These are phyloP conservation scores for Fusarium foetens DNA, from an alignment of 2,329 filamentous ascomycete genomes.

Conservation along the genomic window DNA sequence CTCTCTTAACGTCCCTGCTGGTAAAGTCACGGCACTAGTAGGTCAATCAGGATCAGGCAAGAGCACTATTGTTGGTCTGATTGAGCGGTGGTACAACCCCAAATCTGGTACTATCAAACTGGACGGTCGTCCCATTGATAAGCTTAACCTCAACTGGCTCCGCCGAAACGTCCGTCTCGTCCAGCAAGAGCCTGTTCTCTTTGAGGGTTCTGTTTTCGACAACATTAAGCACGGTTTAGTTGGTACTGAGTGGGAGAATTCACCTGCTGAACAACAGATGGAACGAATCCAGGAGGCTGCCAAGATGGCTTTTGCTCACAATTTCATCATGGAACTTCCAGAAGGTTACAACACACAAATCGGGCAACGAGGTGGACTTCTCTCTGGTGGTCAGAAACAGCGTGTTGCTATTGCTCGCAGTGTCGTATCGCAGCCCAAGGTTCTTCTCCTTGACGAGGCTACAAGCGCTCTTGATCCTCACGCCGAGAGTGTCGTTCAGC, in stretches of 20 bases:
- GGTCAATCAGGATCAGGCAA: conserved; percentile 53
- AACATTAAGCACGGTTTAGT: conserved; percentile 65
- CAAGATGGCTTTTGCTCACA: conserved; percentile 60
- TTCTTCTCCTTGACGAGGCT: conserved; percentile 74
- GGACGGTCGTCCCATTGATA: conserved; percentile 48
- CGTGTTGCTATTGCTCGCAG: conserved; percentile 72
- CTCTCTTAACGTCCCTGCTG: conserved; percentile 55
- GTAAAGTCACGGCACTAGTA: conserved; percentile 57
- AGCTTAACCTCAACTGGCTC: conserved; percentile 53
- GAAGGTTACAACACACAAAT: conserved; percentile 64
- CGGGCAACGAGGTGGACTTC: conserved; percentile 70
- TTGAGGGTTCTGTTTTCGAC: conserved; percentile 61
- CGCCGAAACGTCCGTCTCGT: conserved; percentile 52
- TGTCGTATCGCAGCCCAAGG: conserved; percentile 68
- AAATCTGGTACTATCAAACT: conserved; percentile 49
- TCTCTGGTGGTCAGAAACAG: conserved; percentile 75
- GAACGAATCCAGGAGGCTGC: conserved; percentile 58
- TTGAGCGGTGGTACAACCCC: conserved; percentile 54
- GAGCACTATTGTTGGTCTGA: conserved; percentile 53
- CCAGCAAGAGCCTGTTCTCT: conserved; percentile 57
- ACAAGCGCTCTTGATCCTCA: conserved; percentile 64
- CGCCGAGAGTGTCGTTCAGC: conserved; percentile 60
- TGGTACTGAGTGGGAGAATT: conserved; percentile 52
- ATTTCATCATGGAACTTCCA: conserved; percentile 61
- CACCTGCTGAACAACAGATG: conserved; percentile 54